These are phyloP conservation scores for Suillus tomentosus DNA, from an alignment of 768 basidiomycete genomes.

Conservation along the genomic window DNA sequence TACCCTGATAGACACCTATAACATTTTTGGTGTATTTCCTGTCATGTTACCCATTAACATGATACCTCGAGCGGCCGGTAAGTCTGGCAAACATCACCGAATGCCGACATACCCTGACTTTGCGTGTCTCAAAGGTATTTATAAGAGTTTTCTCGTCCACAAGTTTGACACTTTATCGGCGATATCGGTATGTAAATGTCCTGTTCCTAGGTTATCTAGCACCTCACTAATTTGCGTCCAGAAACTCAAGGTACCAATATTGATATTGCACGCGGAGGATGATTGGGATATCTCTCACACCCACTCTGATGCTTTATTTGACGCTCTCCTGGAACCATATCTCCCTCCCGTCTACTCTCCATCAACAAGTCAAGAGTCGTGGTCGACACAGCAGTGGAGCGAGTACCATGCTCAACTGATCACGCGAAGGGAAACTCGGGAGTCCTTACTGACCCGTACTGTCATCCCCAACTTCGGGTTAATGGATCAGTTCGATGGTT, in stretches of 20 bases:
- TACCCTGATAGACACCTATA: constrained; percentile 66
- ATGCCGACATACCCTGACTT: constrained; percentile 1
- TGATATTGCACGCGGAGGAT: constrained; percentile 75
- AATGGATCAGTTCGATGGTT: constrained; percentile 52
- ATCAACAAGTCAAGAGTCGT: constrained; percentile 29
- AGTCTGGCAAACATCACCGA: constrained; percentile 29
- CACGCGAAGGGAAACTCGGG: constrained; percentile 43
- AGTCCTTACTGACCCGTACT: constrained; percentile 46
- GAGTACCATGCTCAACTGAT: constrained; percentile 41
- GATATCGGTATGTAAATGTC: constrained; percentile 49
- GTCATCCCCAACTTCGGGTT: constrained; percentile 51
- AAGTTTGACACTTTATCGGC: constrained; percentile 64
- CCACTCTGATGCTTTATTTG: constrained; percentile 71
- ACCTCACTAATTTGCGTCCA: constrained; percentile 28
- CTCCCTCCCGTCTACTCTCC: constrained; percentile 52
- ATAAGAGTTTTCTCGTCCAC: constrained; percentile 55
- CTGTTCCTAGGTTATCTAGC: not conserved
- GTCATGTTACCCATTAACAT: constrained; percentile 67
- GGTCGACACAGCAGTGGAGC: constrained; percentile 46
- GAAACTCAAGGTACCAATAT: constrained; percentile 66
- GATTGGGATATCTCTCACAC: constrained; percentile 73
- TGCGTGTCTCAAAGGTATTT: constrained; percentile 41
- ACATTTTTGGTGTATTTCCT: constrained; percentile 65
- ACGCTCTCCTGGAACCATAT: constrained; percentile 62
- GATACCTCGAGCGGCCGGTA: constrained; percentile 64